phyloP scores from a whole-genome alignment of 345 rosid genomes.

The Populus tremula region DNA sequence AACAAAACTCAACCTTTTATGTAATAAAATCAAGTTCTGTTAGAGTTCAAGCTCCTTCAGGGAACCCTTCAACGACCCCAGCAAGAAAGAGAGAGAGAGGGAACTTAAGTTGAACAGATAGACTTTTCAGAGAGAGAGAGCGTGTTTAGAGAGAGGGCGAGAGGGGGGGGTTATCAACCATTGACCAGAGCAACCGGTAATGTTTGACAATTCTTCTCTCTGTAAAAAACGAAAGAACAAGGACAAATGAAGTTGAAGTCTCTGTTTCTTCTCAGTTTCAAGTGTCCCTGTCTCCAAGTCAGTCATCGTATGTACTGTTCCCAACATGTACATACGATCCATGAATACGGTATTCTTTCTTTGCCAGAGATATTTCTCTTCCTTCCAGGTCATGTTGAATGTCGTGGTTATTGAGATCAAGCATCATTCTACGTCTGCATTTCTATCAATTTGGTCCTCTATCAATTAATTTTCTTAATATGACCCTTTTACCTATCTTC shows the following conservation, averaged over 20 bases:
- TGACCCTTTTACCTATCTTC: too few relatives aligned
- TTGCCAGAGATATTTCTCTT: not conserved
- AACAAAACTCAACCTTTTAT: not conserved
- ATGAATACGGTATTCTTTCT: not conserved
- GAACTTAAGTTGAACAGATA: not conserved
- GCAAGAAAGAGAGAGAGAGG: conserved; percentile 3
- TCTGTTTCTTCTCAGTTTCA: conserved; percentile 30
- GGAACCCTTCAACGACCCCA: conserved; percentile 16
- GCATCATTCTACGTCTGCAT: too few relatives aligned
- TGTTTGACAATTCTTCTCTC: conserved; percentile 40
- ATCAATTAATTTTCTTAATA: too few relatives aligned
- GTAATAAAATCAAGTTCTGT: conserved; percentile 2
- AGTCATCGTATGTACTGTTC: not conserved
- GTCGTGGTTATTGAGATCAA: too few relatives aligned
- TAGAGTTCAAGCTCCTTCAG: not conserved
- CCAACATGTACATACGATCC: too few relatives aligned
- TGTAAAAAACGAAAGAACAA: not conserved
- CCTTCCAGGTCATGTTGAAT: not conserved
- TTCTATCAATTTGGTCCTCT: too few relatives aligned
- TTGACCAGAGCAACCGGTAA: conserved; percentile 53
- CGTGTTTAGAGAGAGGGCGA: conserved; percentile 20
- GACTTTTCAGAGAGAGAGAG: not conserved
- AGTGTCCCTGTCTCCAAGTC: conserved; percentile 20
- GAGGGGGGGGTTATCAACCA: conserved; percentile 43
- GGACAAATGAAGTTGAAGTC: not conserved